These are phyloP conservation scores for Boletales sp. DNA, from an alignment of 768 basidiomycete genomes.

Conservation along the genomic window DNA sequence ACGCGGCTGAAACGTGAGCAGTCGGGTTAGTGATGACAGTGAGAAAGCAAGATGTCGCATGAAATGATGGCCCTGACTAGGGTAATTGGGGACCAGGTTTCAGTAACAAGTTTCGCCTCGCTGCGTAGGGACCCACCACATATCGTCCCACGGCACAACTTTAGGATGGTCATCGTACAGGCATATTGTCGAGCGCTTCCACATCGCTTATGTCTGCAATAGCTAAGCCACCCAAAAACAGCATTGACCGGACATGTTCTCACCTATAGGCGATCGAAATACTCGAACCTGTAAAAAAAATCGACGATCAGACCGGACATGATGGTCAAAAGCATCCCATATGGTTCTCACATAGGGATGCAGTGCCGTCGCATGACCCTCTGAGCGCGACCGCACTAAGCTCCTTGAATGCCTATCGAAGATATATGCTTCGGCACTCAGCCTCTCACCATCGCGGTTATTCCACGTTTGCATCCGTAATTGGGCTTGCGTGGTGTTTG, in stretches of 20 bases:
- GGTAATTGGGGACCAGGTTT: too few species aligned
- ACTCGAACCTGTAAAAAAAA: conserved; percentile 21
- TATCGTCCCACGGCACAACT: neutral
- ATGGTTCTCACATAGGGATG: conserved; percentile 28
- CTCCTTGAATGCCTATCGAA: conserved; percentile 27
- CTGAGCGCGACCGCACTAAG: conserved; percentile 29
- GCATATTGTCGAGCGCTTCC: conserved; percentile 22
- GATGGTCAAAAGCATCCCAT: neutral
- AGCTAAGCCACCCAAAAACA: neutral
- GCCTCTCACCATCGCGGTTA: conserved; percentile 7
- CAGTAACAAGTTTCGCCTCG: too few species aligned
- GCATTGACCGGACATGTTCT: neutral
- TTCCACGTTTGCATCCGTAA: conserved; percentile 26
- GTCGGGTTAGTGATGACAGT: conserved; percentile 3
- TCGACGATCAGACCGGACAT: conserved; percentile 7
- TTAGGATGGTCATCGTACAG: conserved; percentile 17
- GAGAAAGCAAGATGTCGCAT: conserved; percentile 1
- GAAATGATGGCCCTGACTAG: too few species aligned
- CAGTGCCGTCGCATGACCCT: conserved; percentile 21
- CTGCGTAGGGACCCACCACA: too few species aligned
- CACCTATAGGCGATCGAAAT: conserved; percentile 32
- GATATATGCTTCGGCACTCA: conserved; percentile 20
- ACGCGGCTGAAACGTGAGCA: conserved; percentile 2
- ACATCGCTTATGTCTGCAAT: conserved; percentile 27
- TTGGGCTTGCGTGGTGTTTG: conserved; percentile 7